phyloP scores from a whole-genome alignment of 31 red algal species.

The Endocladia muricata region DNA sequence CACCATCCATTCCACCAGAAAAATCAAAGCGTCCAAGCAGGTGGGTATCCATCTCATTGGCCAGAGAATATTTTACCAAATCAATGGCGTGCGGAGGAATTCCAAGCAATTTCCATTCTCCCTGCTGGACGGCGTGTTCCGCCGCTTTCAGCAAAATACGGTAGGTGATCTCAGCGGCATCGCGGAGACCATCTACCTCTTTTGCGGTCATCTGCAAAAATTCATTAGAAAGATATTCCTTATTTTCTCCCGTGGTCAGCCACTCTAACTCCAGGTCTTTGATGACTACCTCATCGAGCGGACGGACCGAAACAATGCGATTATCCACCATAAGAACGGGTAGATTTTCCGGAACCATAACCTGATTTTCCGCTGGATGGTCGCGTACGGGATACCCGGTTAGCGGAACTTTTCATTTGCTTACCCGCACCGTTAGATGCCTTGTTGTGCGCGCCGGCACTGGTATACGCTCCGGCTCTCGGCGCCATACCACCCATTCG shows the following conservation, averaged over 20 bases:
- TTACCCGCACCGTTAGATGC: too few species aligned
- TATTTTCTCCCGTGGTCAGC: neutral
- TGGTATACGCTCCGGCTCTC: too few species aligned
- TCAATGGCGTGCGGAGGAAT: neutral
- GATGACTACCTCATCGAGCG: neutral
- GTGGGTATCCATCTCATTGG: neutral
- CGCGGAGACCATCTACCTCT: neutral
- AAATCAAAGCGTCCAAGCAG: too few species aligned
- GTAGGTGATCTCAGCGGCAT: neutral
- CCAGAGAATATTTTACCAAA: neutral
- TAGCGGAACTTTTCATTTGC: neutral
- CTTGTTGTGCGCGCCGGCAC: too few species aligned
- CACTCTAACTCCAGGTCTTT: neutral
- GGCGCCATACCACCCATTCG: too few species aligned
- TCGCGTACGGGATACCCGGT: neutral
- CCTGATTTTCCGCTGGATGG: neutral
- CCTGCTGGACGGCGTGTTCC: neutral
- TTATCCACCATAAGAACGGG: slow-evolving; percentile 1
- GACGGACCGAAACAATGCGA: neutral
- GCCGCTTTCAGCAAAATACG: neutral
- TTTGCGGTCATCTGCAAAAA: neutral
- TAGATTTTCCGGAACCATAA: neutral
- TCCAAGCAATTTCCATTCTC: neutral
- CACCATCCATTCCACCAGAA: too few species aligned
- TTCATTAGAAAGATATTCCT: neutral